phyloP scores from a whole-genome alignment of 225 moss, liverwort and hornwort species.

The Pseudoscleropodium purum region DNA sequence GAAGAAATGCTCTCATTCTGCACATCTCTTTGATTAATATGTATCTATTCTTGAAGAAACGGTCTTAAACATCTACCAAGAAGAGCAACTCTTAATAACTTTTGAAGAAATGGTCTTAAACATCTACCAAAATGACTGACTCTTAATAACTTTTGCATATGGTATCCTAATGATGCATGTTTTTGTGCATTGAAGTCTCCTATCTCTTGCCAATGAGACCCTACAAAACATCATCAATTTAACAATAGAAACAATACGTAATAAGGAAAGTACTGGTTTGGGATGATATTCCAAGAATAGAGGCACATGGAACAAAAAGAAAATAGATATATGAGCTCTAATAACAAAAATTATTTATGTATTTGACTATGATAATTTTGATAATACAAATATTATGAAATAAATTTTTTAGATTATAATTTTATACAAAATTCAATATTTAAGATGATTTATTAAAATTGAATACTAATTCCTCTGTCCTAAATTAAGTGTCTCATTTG shows the following conservation, averaged over 20 bases:
- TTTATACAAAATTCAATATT: not conserved
- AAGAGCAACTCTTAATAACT: too few species aligned
- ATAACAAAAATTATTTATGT: too few species aligned
- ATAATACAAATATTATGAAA: not conserved
- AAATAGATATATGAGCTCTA: not conserved
- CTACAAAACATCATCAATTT: rapidly evolving
- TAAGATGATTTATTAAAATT: not conserved
- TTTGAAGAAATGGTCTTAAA: too few species aligned
- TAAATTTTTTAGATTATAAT: rapidly evolving
- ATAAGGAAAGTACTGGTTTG: too few species aligned
- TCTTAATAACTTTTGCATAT: not conserved
- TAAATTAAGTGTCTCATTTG: not conserved
- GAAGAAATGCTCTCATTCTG: not conserved
- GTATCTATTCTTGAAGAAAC: not conserved
- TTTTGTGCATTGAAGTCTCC: not conserved
- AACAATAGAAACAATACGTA: rapidly evolving
- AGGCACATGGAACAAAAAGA: not conserved
- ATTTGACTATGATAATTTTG: not conserved
- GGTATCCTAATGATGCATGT: not conserved
- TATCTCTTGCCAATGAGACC: not conserved
- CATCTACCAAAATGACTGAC: too few species aligned
- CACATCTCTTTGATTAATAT: not conserved
- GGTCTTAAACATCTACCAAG: not conserved
- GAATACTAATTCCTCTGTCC: rapidly evolving
- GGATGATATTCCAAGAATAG: not conserved